A percentile compares a stretch with the other conserved stretches of the same genome.
These are phyloP conservation scores for Neckera pumila DNA, from an alignment of 225 moss, liverwort and hornwort species.

Conservation along the genomic window DNA sequence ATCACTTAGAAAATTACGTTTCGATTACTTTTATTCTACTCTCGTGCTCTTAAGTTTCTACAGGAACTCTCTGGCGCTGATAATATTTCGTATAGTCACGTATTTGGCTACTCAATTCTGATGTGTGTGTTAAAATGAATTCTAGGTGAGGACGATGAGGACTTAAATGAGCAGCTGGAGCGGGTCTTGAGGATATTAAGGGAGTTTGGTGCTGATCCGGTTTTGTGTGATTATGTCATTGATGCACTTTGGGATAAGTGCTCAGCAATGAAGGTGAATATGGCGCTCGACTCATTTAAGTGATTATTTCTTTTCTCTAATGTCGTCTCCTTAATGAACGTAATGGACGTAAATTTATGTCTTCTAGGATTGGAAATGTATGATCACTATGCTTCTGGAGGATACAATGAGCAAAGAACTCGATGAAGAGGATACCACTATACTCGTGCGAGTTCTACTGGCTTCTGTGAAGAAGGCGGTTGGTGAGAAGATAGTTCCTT, in stretches of 20 bases:
- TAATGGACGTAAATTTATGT: not conserved
- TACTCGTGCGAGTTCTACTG: slow-evolving; percentile 80
- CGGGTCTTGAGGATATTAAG: slow-evolving; percentile 78
- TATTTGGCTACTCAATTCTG: not conserved
- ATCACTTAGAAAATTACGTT: not conserved
- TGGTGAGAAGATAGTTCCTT: slow-evolving; percentile 88
- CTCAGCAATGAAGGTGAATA: slow-evolving; percentile 83
- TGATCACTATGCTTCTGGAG: slow-evolving; percentile 80
- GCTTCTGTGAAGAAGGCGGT: slow-evolving; percentile 96
- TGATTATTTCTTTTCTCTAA: not conserved
- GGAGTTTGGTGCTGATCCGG: slow-evolving; percentile 81
- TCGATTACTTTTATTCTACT: not conserved
- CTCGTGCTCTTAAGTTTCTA: not conserved
- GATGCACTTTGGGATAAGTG: slow-evolving; percentile 99
- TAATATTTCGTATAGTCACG: not conserved
- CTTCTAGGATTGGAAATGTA: slow-evolving; percentile 92
- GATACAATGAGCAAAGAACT: slow-evolving; percentile 73
- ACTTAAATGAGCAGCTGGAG: slow-evolving; percentile 65
- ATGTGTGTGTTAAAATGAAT: not conserved
- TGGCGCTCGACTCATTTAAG: not conserved
- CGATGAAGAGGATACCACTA: slow-evolving; percentile 76
- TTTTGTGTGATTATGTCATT: slow-evolving; percentile 93
- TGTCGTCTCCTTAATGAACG: not conserved
- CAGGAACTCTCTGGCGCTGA: not conserved
- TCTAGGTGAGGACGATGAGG: slow-evolving; percentile 56